Evolutionary conservation across 164 flowering plant species (phyloP).

Genomic region (Piper longum): DNA sequence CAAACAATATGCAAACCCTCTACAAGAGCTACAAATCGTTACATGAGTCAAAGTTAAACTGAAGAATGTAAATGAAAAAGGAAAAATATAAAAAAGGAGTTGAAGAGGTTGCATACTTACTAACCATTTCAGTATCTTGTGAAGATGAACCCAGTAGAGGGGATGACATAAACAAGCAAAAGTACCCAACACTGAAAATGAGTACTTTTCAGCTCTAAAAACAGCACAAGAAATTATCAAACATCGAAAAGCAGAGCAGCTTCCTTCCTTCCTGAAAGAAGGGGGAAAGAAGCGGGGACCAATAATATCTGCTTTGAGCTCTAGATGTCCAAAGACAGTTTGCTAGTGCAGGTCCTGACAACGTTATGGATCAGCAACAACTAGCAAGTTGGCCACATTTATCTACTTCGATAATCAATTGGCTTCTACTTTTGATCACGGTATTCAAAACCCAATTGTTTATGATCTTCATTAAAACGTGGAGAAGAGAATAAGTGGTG

Average conservation of each 20-base stretch:
- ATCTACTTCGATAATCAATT: neutral
- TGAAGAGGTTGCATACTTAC: neutral
- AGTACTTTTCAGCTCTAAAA: neutral
- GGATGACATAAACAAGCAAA: neutral
- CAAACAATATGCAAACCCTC: neutral
- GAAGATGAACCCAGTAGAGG: neutral
- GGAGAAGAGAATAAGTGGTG: slow-evolving; percentile 32
- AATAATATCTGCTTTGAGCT: too few species aligned
- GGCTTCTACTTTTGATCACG: neutral
- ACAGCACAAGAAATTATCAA: neutral
- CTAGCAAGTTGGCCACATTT: neutral
- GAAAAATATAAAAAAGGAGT: too few species aligned
- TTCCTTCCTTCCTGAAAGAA: neutral
- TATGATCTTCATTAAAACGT: neutral
- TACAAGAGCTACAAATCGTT: neutral
- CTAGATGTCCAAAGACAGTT: too few species aligned
- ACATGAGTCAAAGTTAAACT: neutral
- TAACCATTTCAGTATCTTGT: neutral
- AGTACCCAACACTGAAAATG: neutral
- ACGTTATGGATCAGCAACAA: too few species aligned
- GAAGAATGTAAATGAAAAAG: too few species aligned
- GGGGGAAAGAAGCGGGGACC: neutral
- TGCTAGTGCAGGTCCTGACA: too few species aligned
- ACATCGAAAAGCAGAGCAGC: neutral
- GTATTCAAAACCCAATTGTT: neutral